Conservation (phyloP, 768 basidiomycete species). For the Hygrophorus pudorinus region DNA sequence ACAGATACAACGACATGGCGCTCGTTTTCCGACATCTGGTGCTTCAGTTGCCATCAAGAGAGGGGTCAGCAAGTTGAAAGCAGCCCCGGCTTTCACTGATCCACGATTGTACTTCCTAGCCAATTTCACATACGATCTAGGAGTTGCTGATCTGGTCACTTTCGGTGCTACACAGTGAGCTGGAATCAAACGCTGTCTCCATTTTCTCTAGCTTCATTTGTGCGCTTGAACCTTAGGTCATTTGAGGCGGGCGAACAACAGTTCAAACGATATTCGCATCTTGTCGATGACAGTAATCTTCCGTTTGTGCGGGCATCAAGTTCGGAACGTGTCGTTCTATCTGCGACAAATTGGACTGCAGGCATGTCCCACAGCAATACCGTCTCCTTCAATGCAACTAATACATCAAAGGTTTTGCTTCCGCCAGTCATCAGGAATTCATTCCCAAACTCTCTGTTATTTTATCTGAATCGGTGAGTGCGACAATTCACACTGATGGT, state of each 20-base stretch:
- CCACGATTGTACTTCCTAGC: slow-evolving; percentile 44
- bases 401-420: slow-evolving; percentile 41
- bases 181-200: not conserved
- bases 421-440: slow-evolving; percentile 36
- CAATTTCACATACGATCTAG: slow-evolving; percentile 50
- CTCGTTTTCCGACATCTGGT: slow-evolving; percentile 59
- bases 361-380: slow-evolving; percentile 38
- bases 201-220: not conserved
- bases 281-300: slow-evolving; percentile 32
- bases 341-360: slow-evolving; percentile 61
- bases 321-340: slow-evolving; percentile 49
- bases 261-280: slow-evolving; percentile 42
- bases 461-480: slow-evolving; percentile 42
- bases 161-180: slow-evolving; percentile 59
- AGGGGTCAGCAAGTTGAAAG: slow-evolving; percentile 45
- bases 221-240: slow-evolving; percentile 22
- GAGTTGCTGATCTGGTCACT: slow-evolving; percentile 48
- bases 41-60: slow-evolving; percentile 31
- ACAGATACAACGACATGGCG: slow-evolving; percentile 75
- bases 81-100: slow-evolving; percentile 34
- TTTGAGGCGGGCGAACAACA: slow-evolving; percentile 41
- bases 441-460: slow-evolving; percentile 45
- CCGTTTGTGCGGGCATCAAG: slow-evolving; percentile 44
- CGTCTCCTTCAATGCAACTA: not conserved
- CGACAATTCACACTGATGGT: slow-evolving; percentile 2